Evolutionary conservation across 2,329 filamentous ascomycete species (phyloP).

Genomic region (Aureobasidium sp.): DNA sequence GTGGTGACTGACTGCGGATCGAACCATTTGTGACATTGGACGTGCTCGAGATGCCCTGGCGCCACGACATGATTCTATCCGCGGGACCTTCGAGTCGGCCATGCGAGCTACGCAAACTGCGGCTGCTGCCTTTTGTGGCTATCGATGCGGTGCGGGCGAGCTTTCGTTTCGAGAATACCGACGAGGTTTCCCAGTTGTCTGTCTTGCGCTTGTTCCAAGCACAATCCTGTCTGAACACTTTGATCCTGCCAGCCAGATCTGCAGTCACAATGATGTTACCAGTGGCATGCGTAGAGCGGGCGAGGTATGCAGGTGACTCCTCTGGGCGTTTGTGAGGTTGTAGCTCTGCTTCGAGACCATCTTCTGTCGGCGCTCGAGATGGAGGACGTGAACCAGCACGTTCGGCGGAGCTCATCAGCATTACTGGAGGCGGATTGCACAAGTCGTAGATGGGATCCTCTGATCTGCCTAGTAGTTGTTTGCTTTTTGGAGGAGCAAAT

Average conservation of each 20-base stretch:
- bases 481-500: slow-evolving; percentile 71
- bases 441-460: slow-evolving; percentile 93
- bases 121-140: slow-evolving; percentile 42
- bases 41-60: slow-evolving; percentile 55
- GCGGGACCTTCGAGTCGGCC: slow-evolving; percentile 38
- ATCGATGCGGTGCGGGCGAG: slow-evolving; percentile 47
- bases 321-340: slow-evolving; percentile 34
- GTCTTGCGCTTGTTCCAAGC: slow-evolving; percentile 66
- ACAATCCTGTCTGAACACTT: slow-evolving; percentile 92
- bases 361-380: slow-evolving; percentile 39
- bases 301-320: slow-evolving; percentile 67
- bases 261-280: slow-evolving; percentile 91
- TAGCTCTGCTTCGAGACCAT: slow-evolving; percentile 24
- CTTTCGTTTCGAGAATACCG: slow-evolving; percentile 63
- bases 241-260: slow-evolving; percentile 80
- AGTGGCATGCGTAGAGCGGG: slow-evolving; percentile 64
- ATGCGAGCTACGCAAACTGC: slow-evolving; percentile 22
- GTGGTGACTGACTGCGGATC: slow-evolving; percentile 8
- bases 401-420: slow-evolving; percentile 66
- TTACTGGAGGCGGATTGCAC: slow-evolving; percentile 89
- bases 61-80: slow-evolving; percentile 83
- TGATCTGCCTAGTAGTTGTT: slow-evolving; percentile 67
- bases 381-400: slow-evolving; percentile 34
- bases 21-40: slow-evolving; percentile 1
- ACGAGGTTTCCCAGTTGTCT: slow-evolving; percentile 69